Evolutionary conservation across 2,329 filamentous ascomycete genomes (phyloP), one percentile per base, ranked within the genome.

Genomic region (Cladosporium oxysporum): DNA sequence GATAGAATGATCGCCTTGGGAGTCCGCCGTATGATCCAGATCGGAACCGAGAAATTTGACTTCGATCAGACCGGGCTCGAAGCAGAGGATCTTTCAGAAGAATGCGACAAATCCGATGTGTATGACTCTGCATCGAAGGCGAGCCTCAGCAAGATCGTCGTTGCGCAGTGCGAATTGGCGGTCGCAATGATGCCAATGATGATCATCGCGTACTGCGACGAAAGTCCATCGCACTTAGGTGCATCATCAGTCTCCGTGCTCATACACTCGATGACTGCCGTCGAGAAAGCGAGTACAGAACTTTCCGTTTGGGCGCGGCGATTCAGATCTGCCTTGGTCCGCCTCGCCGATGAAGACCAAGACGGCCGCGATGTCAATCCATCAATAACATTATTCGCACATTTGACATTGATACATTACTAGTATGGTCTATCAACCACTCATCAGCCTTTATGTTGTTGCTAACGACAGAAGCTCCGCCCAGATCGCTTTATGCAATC

Each of bases 281-380:
- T 55, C 0, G 28, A 55, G 29, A 55, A 55, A 55, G 52, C 52
- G 28, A 55, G 10, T 21, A 55, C 52, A n/a, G 52, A 55, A 16
- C 52, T 55, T 12, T 55, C 52, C 4, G 52, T 55, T n/a, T 55
- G 52, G 52, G 52, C 52, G n/a, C 52, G 52, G 31, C 6, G 52
- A 3, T 55, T 55, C 52, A 55, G 52, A 29, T 10, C n/a, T 14
- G 3, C 52, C 7, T 31, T 55, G 18, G n/a, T 21, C 10, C 18
- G 5, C 8, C 28, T 55, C 31, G 52, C 29, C 5, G n/a, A 21
- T 3, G 16, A n/a, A 12, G 52, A n/a, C 4, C 18, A 55, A 12
- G 6, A 33, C 6, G 52, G 31, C 5, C 26, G 3, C 1, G 52
- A 55, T 21, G 28, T 18, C 2, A 55, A 55, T 33, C 52, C 52